phyloP scores from a whole-genome alignment of 2,329 filamentous ascomycete genomes.

The Colletotrichum liaoningense region DNA sequence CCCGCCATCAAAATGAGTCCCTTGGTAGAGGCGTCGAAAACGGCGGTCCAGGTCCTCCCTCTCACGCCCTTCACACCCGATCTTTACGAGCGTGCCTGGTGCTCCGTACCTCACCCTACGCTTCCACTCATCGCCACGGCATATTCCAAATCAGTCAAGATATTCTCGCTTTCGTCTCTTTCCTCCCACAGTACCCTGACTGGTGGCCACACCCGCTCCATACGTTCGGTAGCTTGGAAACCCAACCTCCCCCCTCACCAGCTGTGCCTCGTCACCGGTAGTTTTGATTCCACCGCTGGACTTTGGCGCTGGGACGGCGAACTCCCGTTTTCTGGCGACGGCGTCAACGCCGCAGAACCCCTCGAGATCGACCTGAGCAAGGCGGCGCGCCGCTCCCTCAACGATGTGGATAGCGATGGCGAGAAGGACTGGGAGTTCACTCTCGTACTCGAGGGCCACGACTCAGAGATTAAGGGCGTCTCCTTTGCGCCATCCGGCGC shows the following conservation, averaged over 20 bases:
- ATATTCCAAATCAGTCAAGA: conserved; percentile 85
- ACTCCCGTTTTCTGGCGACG: conserved; percentile 29
- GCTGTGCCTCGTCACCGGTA: conserved; percentile 88
- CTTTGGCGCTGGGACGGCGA: conserved; percentile 78
- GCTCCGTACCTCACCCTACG: conserved; percentile 84
- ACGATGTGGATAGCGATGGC: conserved; percentile 59
- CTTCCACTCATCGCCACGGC: conserved; percentile 91
- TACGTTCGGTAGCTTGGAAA: conserved; percentile 87
- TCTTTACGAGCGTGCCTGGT: conserved; percentile 83
- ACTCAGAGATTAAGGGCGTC: conserved; percentile 89
- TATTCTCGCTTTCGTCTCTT: conserved; percentile 89
- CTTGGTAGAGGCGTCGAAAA: conserved; percentile 15
- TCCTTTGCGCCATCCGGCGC: conserved; percentile 79
- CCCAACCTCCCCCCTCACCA: conserved; percentile 71
- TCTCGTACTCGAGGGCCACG: conserved; percentile 92
- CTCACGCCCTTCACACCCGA: conserved; percentile 65
- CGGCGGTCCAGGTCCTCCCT: conserved; percentile 49
- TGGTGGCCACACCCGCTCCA: conserved; percentile 89
- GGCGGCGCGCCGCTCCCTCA: background rate
- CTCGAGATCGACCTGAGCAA: conserved; percentile 57
- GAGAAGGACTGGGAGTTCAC: conserved; percentile 93
- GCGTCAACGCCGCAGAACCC: conserved; percentile 36
- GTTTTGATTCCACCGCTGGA: conserved; percentile 92
- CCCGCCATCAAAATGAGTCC: conserved; percentile 20
- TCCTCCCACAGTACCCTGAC: conserved; percentile 82